A percentile compares a stretch with the other conserved stretches of the same genome.
Conservation (phyloP, 306 rosid genomes). For the Quercus berberidifolia region DNA sequence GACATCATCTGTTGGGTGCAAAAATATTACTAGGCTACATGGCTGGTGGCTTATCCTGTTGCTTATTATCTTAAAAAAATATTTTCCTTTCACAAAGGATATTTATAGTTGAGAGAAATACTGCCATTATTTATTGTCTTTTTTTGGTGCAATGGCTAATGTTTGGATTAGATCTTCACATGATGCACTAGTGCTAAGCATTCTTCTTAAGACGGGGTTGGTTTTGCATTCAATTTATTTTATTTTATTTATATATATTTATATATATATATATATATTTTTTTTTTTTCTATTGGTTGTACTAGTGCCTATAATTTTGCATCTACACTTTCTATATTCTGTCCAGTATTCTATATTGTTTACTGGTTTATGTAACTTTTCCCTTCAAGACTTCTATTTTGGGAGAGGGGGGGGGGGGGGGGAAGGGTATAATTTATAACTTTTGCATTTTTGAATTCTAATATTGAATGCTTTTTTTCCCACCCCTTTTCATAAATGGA, state of each 20-base stretch:
- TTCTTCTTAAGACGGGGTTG: not conserved
- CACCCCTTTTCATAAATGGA: constrained; percentile 10
- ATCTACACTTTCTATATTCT: constrained; percentile 3
- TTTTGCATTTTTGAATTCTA: constrained; percentile 6
- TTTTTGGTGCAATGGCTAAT: not conserved
- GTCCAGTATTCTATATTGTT: not conserved
- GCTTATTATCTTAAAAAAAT: not conserved
- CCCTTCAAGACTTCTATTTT: no score
- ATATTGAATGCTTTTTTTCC: not conserved
- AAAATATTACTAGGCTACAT: not conserved
- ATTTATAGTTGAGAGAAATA: not conserved
- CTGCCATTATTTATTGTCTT: not conserved
- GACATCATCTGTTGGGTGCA: not conserved
- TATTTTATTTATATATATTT: no score
- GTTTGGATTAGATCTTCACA: not conserved
- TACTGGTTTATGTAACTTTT: not conserved
- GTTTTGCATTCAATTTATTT: not conserved
- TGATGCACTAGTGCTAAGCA: not conserved
- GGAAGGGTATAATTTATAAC: not conserved
- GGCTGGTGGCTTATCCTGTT: not conserved
- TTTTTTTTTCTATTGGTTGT: not conserved
- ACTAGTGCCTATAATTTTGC: not conserved
- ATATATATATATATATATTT: no score
- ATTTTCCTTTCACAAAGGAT: not conserved
- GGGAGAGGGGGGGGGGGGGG: no score